Conservation (phyloP, 768 basidiomycete genomes). For the Lactarius psammicola region DNA sequence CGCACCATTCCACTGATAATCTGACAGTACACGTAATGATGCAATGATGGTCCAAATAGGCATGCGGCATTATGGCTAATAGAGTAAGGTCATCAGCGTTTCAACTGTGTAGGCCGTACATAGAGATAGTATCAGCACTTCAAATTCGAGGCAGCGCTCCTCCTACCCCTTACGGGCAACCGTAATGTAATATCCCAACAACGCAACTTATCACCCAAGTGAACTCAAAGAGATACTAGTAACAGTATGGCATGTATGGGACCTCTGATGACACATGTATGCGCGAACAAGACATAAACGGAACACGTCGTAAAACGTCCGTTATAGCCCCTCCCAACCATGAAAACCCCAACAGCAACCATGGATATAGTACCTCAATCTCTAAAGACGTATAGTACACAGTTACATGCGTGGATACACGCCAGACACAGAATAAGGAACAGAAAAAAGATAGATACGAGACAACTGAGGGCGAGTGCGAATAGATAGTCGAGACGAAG, state of each 20-base stretch:
- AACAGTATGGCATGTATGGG: conserved; percentile 7
- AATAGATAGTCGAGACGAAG: conserved; percentile 22
- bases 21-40: not conserved
- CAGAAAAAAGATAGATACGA: conserved; percentile 21
- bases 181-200: not conserved
- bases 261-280: conserved; percentile 7
- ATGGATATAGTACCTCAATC: conserved; percentile 3
- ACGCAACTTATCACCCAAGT: not conserved
- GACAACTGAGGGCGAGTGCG: conserved; percentile 1
- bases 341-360: conserved; percentile 5
- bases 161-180: not conserved
- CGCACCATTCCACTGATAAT: not conserved
- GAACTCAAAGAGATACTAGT: conserved; percentile 3
- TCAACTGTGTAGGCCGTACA: not conserved
- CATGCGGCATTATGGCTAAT: conserved; percentile 15
- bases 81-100: not conserved
- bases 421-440: conserved; percentile 22
- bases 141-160: no score
- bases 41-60: not conserved
- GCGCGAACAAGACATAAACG: conserved; percentile 11
- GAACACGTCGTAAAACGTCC: conserved; percentile 12
- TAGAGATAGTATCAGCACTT: no score
- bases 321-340: conserved; percentile 14
- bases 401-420: conserved; percentile 20
- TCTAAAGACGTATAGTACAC: conserved; percentile 25